phyloP scores from a whole-genome alignment of 2,329 filamentous ascomycete species.

The Cercospora zeina region DNA sequence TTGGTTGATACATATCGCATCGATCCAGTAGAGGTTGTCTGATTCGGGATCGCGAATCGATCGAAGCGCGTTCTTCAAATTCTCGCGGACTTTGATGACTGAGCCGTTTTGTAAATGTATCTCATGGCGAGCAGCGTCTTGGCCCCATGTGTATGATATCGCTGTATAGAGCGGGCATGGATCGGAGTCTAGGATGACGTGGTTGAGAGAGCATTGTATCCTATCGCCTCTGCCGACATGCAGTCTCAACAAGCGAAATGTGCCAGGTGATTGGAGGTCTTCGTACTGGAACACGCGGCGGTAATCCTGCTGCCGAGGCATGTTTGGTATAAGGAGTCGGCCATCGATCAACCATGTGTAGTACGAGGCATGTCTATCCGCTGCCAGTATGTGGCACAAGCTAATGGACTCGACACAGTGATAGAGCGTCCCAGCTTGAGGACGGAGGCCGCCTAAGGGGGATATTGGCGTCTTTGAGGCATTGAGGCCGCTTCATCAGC shows the following conservation, averaged over 20 bases:
- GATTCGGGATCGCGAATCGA: background rate
- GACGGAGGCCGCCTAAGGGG: background rate
- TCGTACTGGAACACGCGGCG: background rate
- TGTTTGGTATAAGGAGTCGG: background rate
- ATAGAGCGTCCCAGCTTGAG: background rate
- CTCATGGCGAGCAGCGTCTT: background rate
- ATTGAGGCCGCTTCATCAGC: background rate
- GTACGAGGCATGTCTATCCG: background rate
- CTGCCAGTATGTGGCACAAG: background rate
- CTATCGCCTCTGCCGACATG: background rate
- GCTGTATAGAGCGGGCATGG: background rate
- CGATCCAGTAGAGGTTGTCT: background rate
- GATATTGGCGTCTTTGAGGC: background rate
- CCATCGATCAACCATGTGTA: background rate
- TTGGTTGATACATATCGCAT: background rate
- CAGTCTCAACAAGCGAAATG: background rate
- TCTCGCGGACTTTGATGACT: background rate
- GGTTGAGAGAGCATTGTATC: background rate
- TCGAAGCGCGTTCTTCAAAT: background rate
- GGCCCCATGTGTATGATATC: background rate
- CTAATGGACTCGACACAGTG: background rate
- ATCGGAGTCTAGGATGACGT: background rate
- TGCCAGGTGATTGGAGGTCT: background rate
- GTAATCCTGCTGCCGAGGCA: background rate
- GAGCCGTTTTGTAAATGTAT: background rate